Base-by-base conservation (phyloP, 495 filamentous ascomycete genomes). In the Lasiosphaeriaceae sp. region DNA sequence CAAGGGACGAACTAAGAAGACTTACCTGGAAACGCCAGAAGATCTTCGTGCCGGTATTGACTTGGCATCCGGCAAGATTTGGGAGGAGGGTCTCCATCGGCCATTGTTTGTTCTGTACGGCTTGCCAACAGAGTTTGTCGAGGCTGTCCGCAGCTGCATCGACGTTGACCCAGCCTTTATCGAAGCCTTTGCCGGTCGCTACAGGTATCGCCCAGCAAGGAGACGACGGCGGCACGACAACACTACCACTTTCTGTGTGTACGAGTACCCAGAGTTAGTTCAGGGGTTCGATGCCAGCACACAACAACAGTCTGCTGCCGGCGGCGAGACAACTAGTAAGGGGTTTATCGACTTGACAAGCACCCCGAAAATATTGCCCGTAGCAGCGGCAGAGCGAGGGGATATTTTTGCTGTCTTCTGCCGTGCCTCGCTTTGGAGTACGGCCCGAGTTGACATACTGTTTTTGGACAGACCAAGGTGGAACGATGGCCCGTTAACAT, bases 181-280 rank as follows among this genome's bases (percentile, higher is more conserved):
- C 21, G 69, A 70, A 20, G 71, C 69, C 35, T 69, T 71, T 52
- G 49, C 56, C 4, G 50, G 52, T 9, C 57, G 69, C 23, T 52
- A 69, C 41, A 35, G 62, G 26, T 72, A 71, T 44, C 55, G 64
- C 35, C 61, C 63, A 44, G 23, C 14, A 46, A 29, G 47, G 23
- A 31, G 50, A 26, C 21, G 50, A 24, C 44, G 54, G 59, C 37
- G 39, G 8, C 9, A 12, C 14, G 14, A 2, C 14, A n/a, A n/a
- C n/a, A n/a, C n/a, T n/a, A n/a, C n/a, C n/a, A n/a, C n/a, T n/a
- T 70, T 69, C 39, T 65, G 56, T 29, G 60, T 61, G 47, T 70
- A 61, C 46, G 68, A 70, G 23, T 72, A 72, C 34, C 71, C 71
- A 8, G 69, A 74, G 55, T 19, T 72, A 17, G 24, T 69, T 7